These are phyloP conservation scores for Parastagonospora avenae DNA, from an alignment of 2,329 filamentous ascomycete species.

Conservation along the genomic window DNA sequence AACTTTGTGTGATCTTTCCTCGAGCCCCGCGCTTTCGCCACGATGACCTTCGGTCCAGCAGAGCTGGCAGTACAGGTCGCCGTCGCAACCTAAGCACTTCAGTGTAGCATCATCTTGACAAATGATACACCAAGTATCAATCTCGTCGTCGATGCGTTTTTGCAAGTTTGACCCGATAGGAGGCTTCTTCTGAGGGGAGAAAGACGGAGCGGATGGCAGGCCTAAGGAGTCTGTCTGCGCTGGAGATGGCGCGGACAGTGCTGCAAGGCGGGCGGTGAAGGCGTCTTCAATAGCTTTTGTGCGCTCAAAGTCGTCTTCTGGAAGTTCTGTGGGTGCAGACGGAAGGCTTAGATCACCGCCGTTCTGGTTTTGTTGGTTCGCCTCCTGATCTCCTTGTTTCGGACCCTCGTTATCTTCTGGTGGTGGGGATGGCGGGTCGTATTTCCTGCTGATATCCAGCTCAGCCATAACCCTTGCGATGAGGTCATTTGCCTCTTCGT, in stretches of 20 bases:
- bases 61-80: conserved; percentile 73
- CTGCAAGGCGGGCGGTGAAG: conserved; percentile 52
- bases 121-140: conserved; percentile 79
- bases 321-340: conserved; percentile 48
- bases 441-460: conserved; percentile 51
- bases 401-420: conserved; percentile 20
- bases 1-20: conserved; percentile 72
- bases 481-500: conserved; percentile 52
- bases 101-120: conserved; percentile 80
- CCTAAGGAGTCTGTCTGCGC: conserved; percentile 33
- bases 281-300: conserved; percentile 49
- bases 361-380: background rate
- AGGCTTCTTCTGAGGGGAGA: conserved; percentile 47
- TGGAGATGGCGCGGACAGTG: conserved; percentile 49
- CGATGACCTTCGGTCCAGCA: conserved; percentile 85
- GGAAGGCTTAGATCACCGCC: conserved; percentile 44
- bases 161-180: conserved; percentile 41
- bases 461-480: conserved; percentile 54
- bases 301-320: conserved; percentile 31
- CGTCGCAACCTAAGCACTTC: conserved; percentile 72
- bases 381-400: conserved; percentile 6
- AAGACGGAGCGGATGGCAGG: conserved; percentile 55
- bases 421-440: conserved; percentile 33
- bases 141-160: conserved; percentile 69
- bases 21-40: conserved; percentile 69